Conservation (phyloP, 1,284 basidiomycete genomes). For the Porogramme epimiltina region DNA sequence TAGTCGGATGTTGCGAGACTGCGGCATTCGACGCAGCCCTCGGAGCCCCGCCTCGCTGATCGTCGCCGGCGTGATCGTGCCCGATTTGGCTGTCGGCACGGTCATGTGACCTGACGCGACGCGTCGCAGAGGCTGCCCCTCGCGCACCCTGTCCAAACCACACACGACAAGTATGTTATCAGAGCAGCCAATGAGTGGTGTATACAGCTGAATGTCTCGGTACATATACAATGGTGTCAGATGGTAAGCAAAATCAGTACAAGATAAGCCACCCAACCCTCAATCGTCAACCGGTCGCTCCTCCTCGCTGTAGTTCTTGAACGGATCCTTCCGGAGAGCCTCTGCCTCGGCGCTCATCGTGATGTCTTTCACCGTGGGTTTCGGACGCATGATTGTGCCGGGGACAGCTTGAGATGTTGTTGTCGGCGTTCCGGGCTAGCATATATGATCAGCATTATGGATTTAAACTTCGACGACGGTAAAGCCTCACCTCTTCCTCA, state of each 20-base stretch:
- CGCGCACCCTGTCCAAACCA: too few relatives aligned
- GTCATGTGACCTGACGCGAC: constrained; percentile 24
- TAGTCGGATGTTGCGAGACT: neutral
- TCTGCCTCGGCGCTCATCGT: constrained; percentile 60
- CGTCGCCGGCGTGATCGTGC: constrained; percentile 18
- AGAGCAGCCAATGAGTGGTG: neutral
- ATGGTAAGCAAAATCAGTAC: neutral
- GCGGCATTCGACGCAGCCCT: too few relatives aligned
- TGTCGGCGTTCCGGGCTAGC: constrained; percentile 24
- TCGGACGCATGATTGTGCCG: constrained; percentile 65
- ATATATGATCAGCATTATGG: neutral
- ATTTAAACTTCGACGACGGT: neutral
- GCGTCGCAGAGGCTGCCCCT: neutral
- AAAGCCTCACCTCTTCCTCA: constrained; percentile 47
- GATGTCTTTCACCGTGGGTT: constrained; percentile 37
- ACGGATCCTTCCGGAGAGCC: constrained; percentile 71
- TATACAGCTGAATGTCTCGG: neutral
- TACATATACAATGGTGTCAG: constrained; percentile 2
- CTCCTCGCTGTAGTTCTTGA: constrained; percentile 65
- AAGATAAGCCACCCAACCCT: neutral
- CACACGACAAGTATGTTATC: neutral
- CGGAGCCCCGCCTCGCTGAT: constrained; percentile 4
- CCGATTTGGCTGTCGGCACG: constrained; percentile 23
- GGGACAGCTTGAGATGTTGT: constrained; percentile 28
- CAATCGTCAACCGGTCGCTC: constrained; percentile 26